Evolutionary conservation across 495 filamentous ascomycete species (phyloP).

Genomic region (Annulohypoxylon bovei): DNA sequence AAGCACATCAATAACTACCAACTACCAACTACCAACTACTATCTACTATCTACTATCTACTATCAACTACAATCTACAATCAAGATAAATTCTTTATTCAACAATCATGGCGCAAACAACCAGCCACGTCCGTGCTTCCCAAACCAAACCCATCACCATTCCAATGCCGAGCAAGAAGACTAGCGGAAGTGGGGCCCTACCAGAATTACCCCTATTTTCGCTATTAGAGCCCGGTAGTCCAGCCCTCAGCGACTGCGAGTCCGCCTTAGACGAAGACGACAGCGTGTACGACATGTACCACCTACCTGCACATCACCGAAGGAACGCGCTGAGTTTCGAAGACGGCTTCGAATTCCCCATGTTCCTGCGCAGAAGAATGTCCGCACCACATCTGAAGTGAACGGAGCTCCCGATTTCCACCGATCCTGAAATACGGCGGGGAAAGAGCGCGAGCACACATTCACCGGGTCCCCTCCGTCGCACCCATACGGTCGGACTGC

Average conservation of each 20-base stretch:
- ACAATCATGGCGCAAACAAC: constrained; percentile 19
- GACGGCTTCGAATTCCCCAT: constrained; percentile 40
- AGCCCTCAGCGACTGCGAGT: constrained; percentile 37
- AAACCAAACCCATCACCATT: constrained; percentile 35
- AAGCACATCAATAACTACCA: neutral
- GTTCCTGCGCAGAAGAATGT: constrained; percentile 38
- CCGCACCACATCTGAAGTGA: neutral
- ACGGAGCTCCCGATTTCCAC: neutral
- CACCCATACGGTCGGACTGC: neutral
- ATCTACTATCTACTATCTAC: neutral
- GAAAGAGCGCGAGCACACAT: neutral
- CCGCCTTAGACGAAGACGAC: constrained; percentile 39
- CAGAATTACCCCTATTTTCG: constrained; percentile 8
- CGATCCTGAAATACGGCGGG: neutral
- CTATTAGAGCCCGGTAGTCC: constrained; percentile 29
- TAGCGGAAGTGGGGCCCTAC: neutral
- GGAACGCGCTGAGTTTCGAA: constrained; percentile 38
- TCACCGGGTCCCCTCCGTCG: neutral
- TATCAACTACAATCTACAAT: neutral
- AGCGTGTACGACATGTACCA: constrained; percentile 34
- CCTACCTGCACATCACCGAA: constrained; percentile 36
- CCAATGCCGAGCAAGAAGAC: constrained; percentile 26
- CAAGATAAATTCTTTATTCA: neutral
- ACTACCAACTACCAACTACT: neutral
- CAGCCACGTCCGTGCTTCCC: constrained; percentile 2